Percentiles rank a stretch among this genome's conserved stretches.
Evolutionary conservation across 805 yeast genomes (phyloP).

Genomic region (Schwanniomyces yamadae): DNA sequence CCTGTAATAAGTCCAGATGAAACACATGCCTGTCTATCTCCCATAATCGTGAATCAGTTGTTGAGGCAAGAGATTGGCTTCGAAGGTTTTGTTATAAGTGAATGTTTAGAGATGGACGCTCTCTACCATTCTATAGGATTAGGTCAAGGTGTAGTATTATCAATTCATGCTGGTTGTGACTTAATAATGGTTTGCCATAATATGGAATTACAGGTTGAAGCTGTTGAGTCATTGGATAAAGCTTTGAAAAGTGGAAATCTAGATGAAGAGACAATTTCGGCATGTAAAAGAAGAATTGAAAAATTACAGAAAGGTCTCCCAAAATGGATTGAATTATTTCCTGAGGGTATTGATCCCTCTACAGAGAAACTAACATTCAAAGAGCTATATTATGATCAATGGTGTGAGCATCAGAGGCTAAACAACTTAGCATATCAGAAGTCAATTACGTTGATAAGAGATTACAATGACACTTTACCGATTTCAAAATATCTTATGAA

Average conservation of each 20-base stretch:
- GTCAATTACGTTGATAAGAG: constrained; percentile 55
- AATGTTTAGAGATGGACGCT: constrained; percentile 64
- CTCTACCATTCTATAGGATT: constrained; percentile 61
- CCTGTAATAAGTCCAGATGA: constrained; percentile 61
- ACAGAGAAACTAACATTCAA: constrained; percentile 23
- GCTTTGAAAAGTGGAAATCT: constrained; percentile 41
- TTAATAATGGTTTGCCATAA: constrained; percentile 62
- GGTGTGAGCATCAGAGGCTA: constrained; percentile 44
- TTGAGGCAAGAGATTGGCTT: constrained; percentile 51
- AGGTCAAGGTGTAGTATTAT: constrained; percentile 64
- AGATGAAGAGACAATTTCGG: constrained; percentile 41
- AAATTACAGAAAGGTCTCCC: constrained; percentile 41
- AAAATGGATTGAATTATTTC: constrained; percentile 46
- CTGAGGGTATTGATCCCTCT: constrained; percentile 27
- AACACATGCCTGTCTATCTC: constrained; percentile 61
- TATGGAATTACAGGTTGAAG: constrained; percentile 53
- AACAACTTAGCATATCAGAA: constrained; percentile 48
- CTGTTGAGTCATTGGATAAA: constrained; percentile 42
- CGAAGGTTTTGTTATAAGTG: constrained; percentile 57
- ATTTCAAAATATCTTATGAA: constrained; percentile 38
- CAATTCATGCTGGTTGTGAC: constrained; percentile 65
- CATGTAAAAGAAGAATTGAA: constrained; percentile 44
- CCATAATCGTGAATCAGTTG: constrained; percentile 49
- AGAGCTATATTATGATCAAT: constrained; percentile 25
- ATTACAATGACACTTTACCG: constrained; percentile 51